Evolutionary conservation across 176 grass and related monocot genomes (phyloP), one percentile per base, ranked within the genome.

Genomic region (Elaeis guineensis): DNA sequence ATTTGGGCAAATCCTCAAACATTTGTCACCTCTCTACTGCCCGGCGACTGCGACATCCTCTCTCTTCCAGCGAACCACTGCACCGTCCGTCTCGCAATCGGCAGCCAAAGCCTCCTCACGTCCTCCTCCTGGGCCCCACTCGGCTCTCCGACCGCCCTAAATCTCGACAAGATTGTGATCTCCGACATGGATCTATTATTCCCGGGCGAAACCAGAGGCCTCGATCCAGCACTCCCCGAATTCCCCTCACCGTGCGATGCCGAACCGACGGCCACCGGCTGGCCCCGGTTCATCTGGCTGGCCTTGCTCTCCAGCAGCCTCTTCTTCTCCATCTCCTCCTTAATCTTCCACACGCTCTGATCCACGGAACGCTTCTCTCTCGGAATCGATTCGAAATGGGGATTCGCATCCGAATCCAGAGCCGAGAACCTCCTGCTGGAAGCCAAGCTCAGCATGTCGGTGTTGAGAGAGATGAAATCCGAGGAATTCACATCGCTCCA

Each of bases 401-500:
- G 2, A 44, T 14, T 14, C 1, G 11, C 1, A 9, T 44, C 35
- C 11, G 35, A 12, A 44, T 65, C 62, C 3, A 49, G 29, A 19
- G 3, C 17, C 1, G 63, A 20, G 54, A 82, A 83, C 50, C 73
- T 64, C 19, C 63, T 65, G 85, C 73, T 80, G 0, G 90, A 84
- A 50, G 64, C 30, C 51, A 78, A 57, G 17, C 76, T 57, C 17
- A 98, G 71, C 76, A 98, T 76, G 67, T 98, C 77, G 6, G 64
- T 69, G 70, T 86, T 83, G 15, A 98, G 70, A 50, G 76, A 79
- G 51, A 86, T 29, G 60, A 92, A 79, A 69, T 81, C 94, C 4
- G 85, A 77, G 19, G 84, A 89, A 81, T 83, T 92, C 69, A 98
- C 75, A 65, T 88, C 94, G 69, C 94, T 98, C 94, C 94, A 98